phyloP scores from a whole-genome alignment of 495 filamentous ascomycete genomes.

The Astrocystis sublimbata region DNA sequence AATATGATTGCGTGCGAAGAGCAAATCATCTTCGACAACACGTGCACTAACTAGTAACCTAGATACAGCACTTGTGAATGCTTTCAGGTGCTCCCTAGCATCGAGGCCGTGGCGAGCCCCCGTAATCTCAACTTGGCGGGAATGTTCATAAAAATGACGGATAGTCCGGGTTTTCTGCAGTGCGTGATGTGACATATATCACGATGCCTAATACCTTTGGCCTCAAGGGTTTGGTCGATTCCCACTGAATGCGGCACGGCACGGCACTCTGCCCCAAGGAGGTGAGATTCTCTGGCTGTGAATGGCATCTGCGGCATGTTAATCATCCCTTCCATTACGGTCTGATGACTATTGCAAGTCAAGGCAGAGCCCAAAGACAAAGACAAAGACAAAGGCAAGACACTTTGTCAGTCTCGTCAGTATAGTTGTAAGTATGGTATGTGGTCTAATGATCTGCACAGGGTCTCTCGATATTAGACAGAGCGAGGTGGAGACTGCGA shows the following conservation, averaged over 20 bases:
- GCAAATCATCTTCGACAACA: not conserved
- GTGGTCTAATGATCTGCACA: slow-evolving; percentile 14
- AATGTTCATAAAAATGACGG: slow-evolving; percentile 1
- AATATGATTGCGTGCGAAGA: slow-evolving; percentile 10
- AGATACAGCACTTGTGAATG: too few species aligned
- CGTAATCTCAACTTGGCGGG: slow-evolving; percentile 4
- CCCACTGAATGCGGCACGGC: slow-evolving; percentile 11
- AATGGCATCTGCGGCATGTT: too few species aligned
- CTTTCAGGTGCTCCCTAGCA: too few species aligned
- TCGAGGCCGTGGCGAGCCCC: too few species aligned
- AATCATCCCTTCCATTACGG: too few species aligned
- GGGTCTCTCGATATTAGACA: slow-evolving; percentile 7
- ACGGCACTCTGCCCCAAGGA: too few species aligned
- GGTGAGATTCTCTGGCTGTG: not conserved
- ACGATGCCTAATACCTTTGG: slow-evolving; percentile 5
- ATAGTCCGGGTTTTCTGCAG: slow-evolving; percentile 8
- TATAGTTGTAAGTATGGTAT: too few species aligned
- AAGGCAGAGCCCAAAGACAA: not conserved
- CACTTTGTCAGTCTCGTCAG: too few species aligned
- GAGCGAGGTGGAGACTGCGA: not conserved
- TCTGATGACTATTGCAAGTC: slow-evolving; percentile 2
- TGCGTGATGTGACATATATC: not conserved
- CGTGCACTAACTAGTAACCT: too few species aligned
- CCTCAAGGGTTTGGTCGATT: slow-evolving; percentile 6
- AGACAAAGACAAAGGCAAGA: too few species aligned